Evolutionary conservation across 192 early-diverging fungal species (phyloP).

Genomic region (Linnemannia hyalina): DNA sequence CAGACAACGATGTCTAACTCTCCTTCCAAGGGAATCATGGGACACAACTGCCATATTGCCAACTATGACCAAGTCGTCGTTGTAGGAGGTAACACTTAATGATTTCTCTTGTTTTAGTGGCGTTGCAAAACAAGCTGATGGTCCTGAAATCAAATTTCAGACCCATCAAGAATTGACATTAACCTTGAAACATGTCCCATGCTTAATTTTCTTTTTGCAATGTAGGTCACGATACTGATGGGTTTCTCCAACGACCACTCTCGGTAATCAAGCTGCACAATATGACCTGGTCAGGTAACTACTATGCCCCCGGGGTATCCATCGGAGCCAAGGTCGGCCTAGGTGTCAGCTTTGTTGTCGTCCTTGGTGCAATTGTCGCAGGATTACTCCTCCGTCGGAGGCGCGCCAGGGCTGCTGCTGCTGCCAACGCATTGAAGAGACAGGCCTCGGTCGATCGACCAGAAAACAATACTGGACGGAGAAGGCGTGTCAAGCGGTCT

Average conservation of each 20-base stretch:
- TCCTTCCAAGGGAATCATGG: slow-evolving; percentile 38
- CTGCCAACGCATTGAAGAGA: background rate
- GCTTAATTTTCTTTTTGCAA: background rate
- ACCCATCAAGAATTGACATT: background rate
- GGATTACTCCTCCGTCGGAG: slow-evolving; percentile 29
- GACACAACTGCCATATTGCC: slow-evolving; percentile 32
- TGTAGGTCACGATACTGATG: slow-evolving; percentile 17
- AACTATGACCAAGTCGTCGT: slow-evolving; percentile 34
- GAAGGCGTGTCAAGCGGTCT: background rate
- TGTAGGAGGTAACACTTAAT: slow-evolving; percentile 33
- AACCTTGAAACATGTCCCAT: background rate
- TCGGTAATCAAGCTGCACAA: slow-evolving; percentile 25
- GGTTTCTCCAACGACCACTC: slow-evolving; percentile 9
- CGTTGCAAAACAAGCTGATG: background rate
- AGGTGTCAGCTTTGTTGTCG: slow-evolving; percentile 18
- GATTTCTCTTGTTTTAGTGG: background rate
- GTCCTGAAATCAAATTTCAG: background rate
- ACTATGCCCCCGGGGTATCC: slow-evolving; percentile 16
- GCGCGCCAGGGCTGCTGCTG: slow-evolving; percentile 16
- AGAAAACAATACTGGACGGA: background rate
- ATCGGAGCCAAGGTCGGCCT: slow-evolving; percentile 34
- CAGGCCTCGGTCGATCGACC: background rate
- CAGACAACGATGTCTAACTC: slow-evolving; percentile 8
- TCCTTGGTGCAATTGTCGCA: slow-evolving; percentile 31
- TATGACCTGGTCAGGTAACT: slow-evolving; percentile 19